These are phyloP conservation scores for Lactarius hatsudake DNA, from an alignment of 768 basidiomycete genomes.

Conservation along the genomic window DNA sequence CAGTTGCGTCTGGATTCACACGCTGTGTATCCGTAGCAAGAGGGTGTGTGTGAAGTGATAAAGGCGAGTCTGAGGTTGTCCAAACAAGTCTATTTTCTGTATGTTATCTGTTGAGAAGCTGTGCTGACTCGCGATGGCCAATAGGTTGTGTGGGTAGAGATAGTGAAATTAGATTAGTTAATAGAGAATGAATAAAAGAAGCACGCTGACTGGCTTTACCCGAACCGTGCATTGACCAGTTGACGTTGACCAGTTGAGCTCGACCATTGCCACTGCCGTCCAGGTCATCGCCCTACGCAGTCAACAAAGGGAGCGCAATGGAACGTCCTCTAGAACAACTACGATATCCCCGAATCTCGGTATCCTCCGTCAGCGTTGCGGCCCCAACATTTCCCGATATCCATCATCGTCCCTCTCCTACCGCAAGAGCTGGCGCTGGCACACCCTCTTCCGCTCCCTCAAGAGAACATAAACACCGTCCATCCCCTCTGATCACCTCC, in stretches of 20 bases:
- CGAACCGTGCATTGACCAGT: neutral
- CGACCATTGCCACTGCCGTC: neutral
- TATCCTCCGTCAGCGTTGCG: conserved; percentile 23
- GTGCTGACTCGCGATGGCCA: neutral
- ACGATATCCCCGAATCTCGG: conserved; percentile 22
- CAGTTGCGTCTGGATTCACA: conserved; percentile 26
- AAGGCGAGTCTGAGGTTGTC: conserved; percentile 85
- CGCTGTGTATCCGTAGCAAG: conserved; percentile 32
- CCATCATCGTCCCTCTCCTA: conserved; percentile 60
- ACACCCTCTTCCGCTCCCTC: conserved; percentile 47
- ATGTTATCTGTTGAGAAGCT: neutral
- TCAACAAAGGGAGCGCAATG: neutral
- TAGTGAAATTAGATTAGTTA: neutral
- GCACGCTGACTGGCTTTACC: neutral
- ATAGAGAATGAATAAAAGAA: neutral
- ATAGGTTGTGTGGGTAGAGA: neutral
- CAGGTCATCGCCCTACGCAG: neutral
- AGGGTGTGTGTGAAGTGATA: conserved; percentile 73
- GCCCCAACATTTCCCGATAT: conserved; percentile 45
- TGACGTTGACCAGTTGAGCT: neutral
- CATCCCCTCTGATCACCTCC: conserved; percentile 32
- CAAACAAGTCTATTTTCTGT: conserved; percentile 10
- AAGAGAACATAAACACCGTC: conserved; percentile 36
- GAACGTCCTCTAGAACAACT: conserved; percentile 19
- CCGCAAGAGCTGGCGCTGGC: conserved; percentile 38